Base-by-base conservation (phyloP, 371 early-diverging fungal species). In the Zopfochytrium polystomum region DNA sequence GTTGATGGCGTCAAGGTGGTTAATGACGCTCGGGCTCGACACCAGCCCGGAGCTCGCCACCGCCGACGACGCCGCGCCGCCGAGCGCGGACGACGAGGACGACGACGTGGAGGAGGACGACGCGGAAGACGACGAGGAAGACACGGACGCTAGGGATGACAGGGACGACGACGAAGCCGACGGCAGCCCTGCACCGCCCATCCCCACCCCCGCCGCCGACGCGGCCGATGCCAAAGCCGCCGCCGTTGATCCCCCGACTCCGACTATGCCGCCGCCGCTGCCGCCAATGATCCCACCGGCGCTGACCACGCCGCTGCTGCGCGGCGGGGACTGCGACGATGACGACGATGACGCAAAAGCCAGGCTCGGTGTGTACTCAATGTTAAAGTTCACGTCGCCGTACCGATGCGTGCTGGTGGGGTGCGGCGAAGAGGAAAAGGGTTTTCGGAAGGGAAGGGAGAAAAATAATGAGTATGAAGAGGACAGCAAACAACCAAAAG, bases 1-100 rank as follows among this genome's bases (percentile, higher is more conserved):
- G 26, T 79, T 86, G 50, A 92, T 87, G 7, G 85, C 85, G 66
- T 90, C 90, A 44, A 85, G 76, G 60, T 90, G 92, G 55, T 56
- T 54, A 3, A 55, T 58, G 20, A 60, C 22, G 25, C 34, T 56
- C 23, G 66, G 65, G 30, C 60, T 59, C 9, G 72, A 49, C 38
- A 66, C 29, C 32, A 56, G 13, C 7, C 48, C 48, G 26, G 42
- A 20, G 20, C 49, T 27, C 15, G 4, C 25, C 5, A 27, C 44
- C n/a, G 26, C 18, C 26, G 7, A 13, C 6, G 58, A 26, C 7
- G 48, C n/a, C 6, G 25, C 7, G 5, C 49, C 48, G n/a, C 5
- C n/a, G 18, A n/a, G 26, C 20, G 32, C 13, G 25, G 15, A 22
- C 6, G 58, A 26, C 25, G 48, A 29, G 26, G 49, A 46, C 29